Conservation (phyloP, 345 rosid genomes). For the Limnanthes douglasii region DNA sequence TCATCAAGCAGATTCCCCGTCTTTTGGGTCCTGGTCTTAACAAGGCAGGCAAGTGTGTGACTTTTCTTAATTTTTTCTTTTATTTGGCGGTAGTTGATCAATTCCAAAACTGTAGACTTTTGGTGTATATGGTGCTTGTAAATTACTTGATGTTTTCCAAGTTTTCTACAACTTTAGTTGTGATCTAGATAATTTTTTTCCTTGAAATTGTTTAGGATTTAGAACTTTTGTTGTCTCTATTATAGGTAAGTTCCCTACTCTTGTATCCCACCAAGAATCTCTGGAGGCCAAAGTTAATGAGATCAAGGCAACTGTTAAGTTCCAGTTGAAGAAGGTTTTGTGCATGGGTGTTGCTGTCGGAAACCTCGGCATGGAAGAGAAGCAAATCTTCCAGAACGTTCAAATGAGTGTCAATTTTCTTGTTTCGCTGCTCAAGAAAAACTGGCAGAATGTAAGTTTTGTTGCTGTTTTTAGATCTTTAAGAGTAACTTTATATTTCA, state of each 20-base stretch:
- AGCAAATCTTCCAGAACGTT: conserved; percentile 75
- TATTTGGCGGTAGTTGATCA: too few relatives aligned
- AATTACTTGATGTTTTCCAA: too few relatives aligned
- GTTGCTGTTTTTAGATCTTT: too few relatives aligned
- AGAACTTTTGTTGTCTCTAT: not conserved
- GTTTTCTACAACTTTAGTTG: too few relatives aligned
- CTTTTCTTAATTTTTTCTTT: too few relatives aligned
- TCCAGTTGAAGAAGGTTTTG: conserved; percentile 71
- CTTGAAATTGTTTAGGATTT: too few relatives aligned
- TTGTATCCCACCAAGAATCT: conserved; percentile 62
- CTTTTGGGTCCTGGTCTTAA: conserved; percentile 79
- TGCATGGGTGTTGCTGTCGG: conserved; percentile 89
- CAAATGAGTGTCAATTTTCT: conserved; percentile 72
- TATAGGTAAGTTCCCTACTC: conserved; percentile 74
- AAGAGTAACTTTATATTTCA: not conserved
- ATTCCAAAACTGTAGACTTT: too few relatives aligned
- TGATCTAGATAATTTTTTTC: too few relatives aligned
- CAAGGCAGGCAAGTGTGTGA: conserved; percentile 64
- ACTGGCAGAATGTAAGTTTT: conserved; percentile 63
- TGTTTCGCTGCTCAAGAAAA: conserved; percentile 66
- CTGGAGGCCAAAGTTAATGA: conserved; percentile 65
- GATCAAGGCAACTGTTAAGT: conserved; percentile 66
- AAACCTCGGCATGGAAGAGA: conserved; percentile 55
- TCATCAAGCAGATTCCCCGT: conserved; percentile 80
- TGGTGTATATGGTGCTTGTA: too few relatives aligned